Conservation (phyloP, 1,284 basidiomycete species). For the Cutaneotrichosporon dermatis region DNA sequence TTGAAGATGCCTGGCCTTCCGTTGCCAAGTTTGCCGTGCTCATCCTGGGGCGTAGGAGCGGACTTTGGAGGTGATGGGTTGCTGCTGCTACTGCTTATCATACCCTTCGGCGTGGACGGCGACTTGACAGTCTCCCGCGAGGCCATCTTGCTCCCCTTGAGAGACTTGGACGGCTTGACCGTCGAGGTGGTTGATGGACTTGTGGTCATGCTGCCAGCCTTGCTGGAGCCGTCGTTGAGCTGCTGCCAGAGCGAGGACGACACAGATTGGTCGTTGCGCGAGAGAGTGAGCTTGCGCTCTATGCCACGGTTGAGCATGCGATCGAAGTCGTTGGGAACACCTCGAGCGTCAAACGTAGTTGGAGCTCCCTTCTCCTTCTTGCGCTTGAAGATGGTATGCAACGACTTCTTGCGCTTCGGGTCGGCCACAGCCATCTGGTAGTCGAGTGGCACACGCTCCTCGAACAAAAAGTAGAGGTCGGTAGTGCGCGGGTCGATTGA, state of each 20-base stretch:
- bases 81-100: slow-evolving; percentile 57
- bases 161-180: neutral
- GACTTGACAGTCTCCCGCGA: neutral
- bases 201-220: slow-evolving; percentile 6
- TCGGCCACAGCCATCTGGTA: slow-evolving; percentile 70
- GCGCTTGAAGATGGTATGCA: slow-evolving; percentile 46
- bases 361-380: slow-evolving; percentile 37
- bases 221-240: slow-evolving; percentile 11
- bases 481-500: slow-evolving; percentile 54
- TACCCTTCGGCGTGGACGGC: slow-evolving; percentile 6
- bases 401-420: slow-evolving; percentile 46
- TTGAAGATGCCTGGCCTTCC: slow-evolving; percentile 23
- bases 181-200: slow-evolving; percentile 1
- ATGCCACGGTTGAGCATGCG: slow-evolving; percentile 55
- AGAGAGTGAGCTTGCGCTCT: slow-evolving; percentile 28
- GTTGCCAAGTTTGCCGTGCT: neutral
- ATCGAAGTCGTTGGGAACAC: slow-evolving; percentile 61
- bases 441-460: slow-evolving; percentile 80
- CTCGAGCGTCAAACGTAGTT: slow-evolving; percentile 61
- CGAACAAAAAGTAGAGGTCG: slow-evolving; percentile 67
- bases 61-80: neutral
- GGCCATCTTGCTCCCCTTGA: neutral
- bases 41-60: neutral
- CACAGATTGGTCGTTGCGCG: slow-evolving; percentile 17
- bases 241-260: slow-evolving; percentile 31